Conservation (phyloP, 345 rosid genomes). For the Eucalyptus sideroxylon region DNA sequence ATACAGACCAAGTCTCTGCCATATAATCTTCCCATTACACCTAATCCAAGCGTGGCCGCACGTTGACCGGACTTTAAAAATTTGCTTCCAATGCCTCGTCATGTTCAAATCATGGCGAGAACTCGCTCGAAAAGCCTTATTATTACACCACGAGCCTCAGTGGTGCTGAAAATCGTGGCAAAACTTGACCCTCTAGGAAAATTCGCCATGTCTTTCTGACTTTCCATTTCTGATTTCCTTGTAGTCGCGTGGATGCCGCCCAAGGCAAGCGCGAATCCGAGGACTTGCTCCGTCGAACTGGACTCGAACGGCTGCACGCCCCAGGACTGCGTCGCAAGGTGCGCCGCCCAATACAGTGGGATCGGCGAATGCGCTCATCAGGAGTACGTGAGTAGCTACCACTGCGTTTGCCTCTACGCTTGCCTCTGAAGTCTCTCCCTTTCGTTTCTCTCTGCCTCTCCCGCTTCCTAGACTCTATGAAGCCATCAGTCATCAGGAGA, state of each 20-base stretch:
- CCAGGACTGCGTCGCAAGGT: background rate
- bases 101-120: background rate
- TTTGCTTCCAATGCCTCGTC: background rate
- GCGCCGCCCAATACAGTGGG: background rate
- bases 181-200: background rate
- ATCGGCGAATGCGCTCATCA: background rate
- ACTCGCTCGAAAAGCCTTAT: background rate
- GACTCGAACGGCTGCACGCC: background rate
- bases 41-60: background rate
- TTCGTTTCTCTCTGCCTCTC: background rate
- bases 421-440: background rate
- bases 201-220: background rate
- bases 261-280: background rate
- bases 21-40: background rate
- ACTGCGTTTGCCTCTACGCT: background rate
- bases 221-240: background rate
- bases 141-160: background rate
- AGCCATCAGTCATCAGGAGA: background rate
- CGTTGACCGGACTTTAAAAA: background rate
- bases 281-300: background rate
- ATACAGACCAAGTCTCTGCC: background rate
- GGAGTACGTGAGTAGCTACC: background rate
- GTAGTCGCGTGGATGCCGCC: background rate
- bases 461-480: background rate
- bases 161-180: background rate